These are phyloP conservation scores for Cladorrhinum sp. DNA, from an alignment of 2,329 filamentous ascomycete genomes.

Conservation along the genomic window DNA sequence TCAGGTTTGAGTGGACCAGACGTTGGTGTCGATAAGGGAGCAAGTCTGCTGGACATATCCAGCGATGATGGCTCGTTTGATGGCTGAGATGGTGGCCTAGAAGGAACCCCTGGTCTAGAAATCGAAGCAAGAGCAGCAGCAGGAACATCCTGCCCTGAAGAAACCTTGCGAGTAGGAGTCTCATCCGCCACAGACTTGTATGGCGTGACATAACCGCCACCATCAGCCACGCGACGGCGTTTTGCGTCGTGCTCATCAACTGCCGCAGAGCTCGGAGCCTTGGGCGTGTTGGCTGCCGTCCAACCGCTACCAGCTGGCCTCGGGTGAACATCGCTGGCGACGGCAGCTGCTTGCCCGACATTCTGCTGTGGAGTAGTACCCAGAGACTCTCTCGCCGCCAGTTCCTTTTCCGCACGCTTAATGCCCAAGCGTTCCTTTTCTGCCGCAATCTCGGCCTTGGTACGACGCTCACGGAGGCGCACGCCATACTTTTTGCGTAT, in stretches of 20 bases:
- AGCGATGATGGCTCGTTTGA: neutral
- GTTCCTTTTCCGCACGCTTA: constrained; percentile 26
- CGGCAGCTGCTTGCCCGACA: neutral
- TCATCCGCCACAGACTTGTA: constrained; percentile 15
- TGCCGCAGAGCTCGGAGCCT: constrained; percentile 7
- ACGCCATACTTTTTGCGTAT: constrained; percentile 59
- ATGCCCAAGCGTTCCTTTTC: constrained; percentile 42
- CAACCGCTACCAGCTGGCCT: constrained; percentile 16
- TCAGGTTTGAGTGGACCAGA: neutral
- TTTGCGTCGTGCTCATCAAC: constrained; percentile 29
- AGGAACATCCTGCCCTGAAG: constrained; percentile 17
- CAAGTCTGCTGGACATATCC: neutral
- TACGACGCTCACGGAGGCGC: constrained; percentile 48
- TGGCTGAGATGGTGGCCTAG: constrained; percentile 35
- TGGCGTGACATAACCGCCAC: constrained; percentile 19
- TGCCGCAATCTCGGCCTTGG: constrained; percentile 44
- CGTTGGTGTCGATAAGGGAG: neutral
- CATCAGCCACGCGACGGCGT: constrained; percentile 25
- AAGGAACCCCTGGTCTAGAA: too few species aligned
- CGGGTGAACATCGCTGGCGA: neutral
- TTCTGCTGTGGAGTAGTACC: constrained; percentile 1
- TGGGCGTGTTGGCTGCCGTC: constrained; percentile 24
- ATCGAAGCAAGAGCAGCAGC: too few species aligned
- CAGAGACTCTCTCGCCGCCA: constrained; percentile 11
- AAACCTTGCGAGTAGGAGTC: constrained; percentile 22